phyloP scores from a whole-genome alignment of 1,284 basidiomycete genomes.

The Athelia psychrophila region DNA sequence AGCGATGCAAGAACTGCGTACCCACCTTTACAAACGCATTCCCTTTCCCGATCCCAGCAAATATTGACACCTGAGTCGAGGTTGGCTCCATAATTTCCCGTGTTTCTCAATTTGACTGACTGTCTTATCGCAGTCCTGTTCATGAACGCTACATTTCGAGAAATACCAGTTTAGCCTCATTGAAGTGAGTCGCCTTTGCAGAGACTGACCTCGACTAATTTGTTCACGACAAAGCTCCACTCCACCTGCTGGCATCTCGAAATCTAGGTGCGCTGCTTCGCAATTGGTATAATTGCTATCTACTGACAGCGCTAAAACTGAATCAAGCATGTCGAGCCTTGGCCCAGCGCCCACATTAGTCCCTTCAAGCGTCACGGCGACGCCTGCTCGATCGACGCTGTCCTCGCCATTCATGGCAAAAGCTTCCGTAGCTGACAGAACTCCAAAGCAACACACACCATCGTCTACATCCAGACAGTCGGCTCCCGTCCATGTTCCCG shows the following conservation, averaged over 20 bases:
- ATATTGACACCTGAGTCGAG: constrained; percentile 56
- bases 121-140: constrained; percentile 5
- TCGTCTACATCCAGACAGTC: constrained; percentile 14
- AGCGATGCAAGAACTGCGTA: too few relatives aligned
- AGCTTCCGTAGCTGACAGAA: constrained; percentile 19
- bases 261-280: background rate
- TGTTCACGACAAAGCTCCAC: background rate
- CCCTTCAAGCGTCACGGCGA: background rate
- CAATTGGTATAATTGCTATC: background rate
- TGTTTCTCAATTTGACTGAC: constrained; percentile 5
- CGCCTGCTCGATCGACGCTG: constrained; percentile 11
- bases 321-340: background rate
- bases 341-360: background rate
- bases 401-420: constrained; percentile 47
- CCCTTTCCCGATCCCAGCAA: constrained; percentile 26
- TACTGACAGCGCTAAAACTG: background rate
- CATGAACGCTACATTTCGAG: background rate
- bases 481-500: constrained; percentile 23
- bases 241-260: too few relatives aligned
- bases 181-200: background rate
- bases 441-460: constrained; percentile 12
- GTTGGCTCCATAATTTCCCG: constrained; percentile 17
- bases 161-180: background rate
- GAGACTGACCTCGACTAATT: background rate
- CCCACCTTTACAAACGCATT: background rate